These are phyloP conservation scores for Magnolia kwangsiensis DNA, from an alignment of 164 flowering plant species.

Conservation along the genomic window DNA sequence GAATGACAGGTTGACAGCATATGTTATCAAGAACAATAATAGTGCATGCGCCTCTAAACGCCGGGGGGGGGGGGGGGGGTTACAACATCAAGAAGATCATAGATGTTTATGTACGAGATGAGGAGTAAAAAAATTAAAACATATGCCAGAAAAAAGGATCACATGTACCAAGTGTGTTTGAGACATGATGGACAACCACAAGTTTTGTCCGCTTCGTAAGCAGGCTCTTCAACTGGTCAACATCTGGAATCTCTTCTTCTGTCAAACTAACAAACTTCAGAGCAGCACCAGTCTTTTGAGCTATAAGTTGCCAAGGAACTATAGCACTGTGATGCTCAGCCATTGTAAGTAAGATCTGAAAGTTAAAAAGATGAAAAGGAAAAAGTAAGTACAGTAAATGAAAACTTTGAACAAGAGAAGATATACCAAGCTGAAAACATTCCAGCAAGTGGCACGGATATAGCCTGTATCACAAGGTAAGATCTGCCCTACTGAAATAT, in stretches of 20 bases:
- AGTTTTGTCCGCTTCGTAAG: conserved; percentile 75
- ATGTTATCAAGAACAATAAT: too few relatives aligned
- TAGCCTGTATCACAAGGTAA: too few relatives aligned
- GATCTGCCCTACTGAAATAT: too few relatives aligned
- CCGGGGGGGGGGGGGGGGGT: background rate
- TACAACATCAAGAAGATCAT: background rate
- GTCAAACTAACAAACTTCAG: conserved; percentile 69
- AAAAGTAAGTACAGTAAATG: too few relatives aligned
- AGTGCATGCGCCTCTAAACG: background rate
- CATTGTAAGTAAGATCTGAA: conserved; percentile 75
- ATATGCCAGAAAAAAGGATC: background rate
- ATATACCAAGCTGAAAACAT: too few relatives aligned
- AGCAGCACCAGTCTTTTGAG: conserved; percentile 80
- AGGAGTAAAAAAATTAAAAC: too few relatives aligned
- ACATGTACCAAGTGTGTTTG: conserved; percentile 76
- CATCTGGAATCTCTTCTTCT: conserved; percentile 73
- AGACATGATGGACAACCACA: conserved; percentile 84
- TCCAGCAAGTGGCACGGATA: too few relatives aligned
- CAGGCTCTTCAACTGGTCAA: conserved; percentile 42
- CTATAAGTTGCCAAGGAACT: conserved; percentile 96
- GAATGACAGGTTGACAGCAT: too few relatives aligned
- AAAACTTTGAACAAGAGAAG: too few relatives aligned
- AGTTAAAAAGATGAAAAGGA: background rate
- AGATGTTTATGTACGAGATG: background rate
- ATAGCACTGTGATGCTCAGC: conserved; percentile 99